Evolutionary conservation across 352 stramenopile species (phyloP), one percentile per base, ranked within the genome.

Genomic region (Phytophthora pini): DNA sequence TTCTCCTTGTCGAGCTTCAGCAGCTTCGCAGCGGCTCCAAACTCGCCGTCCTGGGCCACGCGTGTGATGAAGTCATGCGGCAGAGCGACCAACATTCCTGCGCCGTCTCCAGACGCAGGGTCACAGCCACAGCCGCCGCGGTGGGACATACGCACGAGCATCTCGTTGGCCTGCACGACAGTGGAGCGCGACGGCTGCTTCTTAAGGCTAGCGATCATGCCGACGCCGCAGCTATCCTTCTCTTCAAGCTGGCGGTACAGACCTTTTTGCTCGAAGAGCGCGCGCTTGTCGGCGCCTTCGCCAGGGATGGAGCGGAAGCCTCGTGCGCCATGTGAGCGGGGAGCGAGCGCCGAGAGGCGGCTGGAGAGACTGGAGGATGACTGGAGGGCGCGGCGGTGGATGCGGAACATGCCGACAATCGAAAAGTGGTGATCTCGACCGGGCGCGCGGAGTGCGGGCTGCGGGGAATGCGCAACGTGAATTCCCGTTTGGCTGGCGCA

Each of bases 81-180:
- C 70, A 99, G 90, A 40, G 89, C 95, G 44, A 99, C 94, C n/a
- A 99, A 79, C 86, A 99, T 98, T 67, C 97, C 97, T 41, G 77
- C 77, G 45, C 74, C 92, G 73, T 98, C 93, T 45, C 95, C 96
- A 22, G 91, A 98, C 52, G 94, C 95, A 11, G 96, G 94, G 73
- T 98, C 97, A 68, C 96, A 99, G 47, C 96, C 97, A 64, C 96
- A 98, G 54, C 95, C 96, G 45, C 96, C 84, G 51, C 96, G 80
- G 82, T 99, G 97, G 45, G 89, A 96, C 96, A 99, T 99, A 29
- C 96, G 88, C 61, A 98, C 90, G 29, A 99, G 87, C 96, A 99
- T 99, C 73, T 98, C 93, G 79, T 98, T 98, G 20, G 96, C 95
- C 72, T 98, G 89, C 27, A 98, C 82, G 20, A 99, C 95, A 29